These are phyloP conservation scores for Colletotrichum sp. DNA, from an alignment of 2,329 filamentous ascomycete genomes.

Conservation along the genomic window DNA sequence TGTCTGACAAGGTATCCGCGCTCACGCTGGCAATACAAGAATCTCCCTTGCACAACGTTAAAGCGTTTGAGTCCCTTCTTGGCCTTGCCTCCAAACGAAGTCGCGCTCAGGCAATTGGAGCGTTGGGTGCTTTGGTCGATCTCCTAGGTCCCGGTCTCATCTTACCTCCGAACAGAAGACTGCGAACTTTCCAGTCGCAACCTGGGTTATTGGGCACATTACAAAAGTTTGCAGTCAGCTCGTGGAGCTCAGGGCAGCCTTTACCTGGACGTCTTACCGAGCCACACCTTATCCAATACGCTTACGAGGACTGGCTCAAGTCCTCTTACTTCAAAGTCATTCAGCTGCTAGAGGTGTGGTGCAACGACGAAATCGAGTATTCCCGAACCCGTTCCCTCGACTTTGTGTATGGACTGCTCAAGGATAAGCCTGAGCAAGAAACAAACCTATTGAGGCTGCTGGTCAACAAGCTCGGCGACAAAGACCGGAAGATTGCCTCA, in stretches of 20 bases:
- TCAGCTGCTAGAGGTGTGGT: conserved; percentile 91
- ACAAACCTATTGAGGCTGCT: conserved; percentile 89
- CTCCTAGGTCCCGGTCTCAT: conserved; percentile 88
- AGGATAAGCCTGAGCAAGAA: conserved; percentile 97
- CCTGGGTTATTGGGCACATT: conserved; percentile 76
- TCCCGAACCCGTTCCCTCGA: conserved; percentile 87
- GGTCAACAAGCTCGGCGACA: conserved; percentile 96
- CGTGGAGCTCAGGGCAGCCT: conserved; percentile 72
- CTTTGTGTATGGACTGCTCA: conserved; percentile 89
- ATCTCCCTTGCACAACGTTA: conserved; percentile 90
- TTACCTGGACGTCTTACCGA: conserved; percentile 78
- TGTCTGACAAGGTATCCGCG: conserved; percentile 96
- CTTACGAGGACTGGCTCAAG: conserved; percentile 95
- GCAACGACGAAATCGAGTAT: conserved; percentile 93
- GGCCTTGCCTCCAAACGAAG: conserved; percentile 90
- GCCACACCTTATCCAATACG: conserved; percentile 84
- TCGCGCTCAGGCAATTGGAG: conserved; percentile 88
- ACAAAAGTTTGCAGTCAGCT: conserved; percentile 59
- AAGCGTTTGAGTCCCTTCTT: conserved; percentile 85
- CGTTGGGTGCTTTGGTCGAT: conserved; percentile 93
- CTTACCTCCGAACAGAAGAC: conserved; percentile 80
- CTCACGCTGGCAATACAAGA: conserved; percentile 94
- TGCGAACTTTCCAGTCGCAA: conserved; percentile 81
- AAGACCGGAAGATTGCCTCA: conserved; percentile 93
- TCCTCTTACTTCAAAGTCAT: conserved; percentile 91